These are phyloP conservation scores for Saccharomycopsis hybrid DNA, from an alignment of 1,139 yeast species.

Conservation along the genomic window DNA sequence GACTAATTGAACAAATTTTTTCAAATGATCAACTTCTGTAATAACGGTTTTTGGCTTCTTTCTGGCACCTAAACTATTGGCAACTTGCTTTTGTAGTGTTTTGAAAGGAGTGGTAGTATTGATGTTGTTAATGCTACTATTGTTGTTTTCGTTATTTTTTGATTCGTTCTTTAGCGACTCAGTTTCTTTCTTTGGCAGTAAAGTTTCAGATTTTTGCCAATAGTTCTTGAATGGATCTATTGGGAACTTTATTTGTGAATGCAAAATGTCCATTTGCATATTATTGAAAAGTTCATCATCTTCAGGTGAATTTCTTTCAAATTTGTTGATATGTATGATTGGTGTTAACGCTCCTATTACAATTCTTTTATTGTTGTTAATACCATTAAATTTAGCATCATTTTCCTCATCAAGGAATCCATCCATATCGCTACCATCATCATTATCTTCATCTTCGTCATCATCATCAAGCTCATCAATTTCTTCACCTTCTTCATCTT, in stretches of 20 bases:
- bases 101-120: slow-evolving; percentile 1
- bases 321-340: slow-evolving; percentile 31
- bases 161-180: no score
- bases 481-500: slow-evolving; percentile 57
- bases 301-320: slow-evolving; percentile 5
- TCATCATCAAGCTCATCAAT: slow-evolving; percentile 53
- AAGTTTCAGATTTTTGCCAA: slow-evolving; percentile 34
- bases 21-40: slow-evolving; percentile 40
- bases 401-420: slow-evolving; percentile 60
- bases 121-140: slow-evolving; percentile 4
- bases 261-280: slow-evolving; percentile 27
- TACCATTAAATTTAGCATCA: slow-evolving; percentile 35
- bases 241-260: slow-evolving; percentile 38
- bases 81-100: slow-evolving; percentile 3
- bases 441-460: slow-evolving; percentile 51
- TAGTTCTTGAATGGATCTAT: slow-evolving; percentile 59
- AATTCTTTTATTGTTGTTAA: slow-evolving; percentile 30
- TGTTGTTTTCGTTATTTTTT: slow-evolving; percentile 4
- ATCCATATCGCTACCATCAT: slow-evolving; percentile 46
- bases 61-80: slow-evolving; percentile 11
- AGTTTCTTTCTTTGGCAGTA: not conserved
- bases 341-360: slow-evolving; percentile 60
- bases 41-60: slow-evolving; percentile 42
- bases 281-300: not conserved
- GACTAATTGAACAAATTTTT: slow-evolving; percentile 43